Evolutionary conservation across 768 basidiomycete species (phyloP).

Genomic region (Collybia sp.): DNA sequence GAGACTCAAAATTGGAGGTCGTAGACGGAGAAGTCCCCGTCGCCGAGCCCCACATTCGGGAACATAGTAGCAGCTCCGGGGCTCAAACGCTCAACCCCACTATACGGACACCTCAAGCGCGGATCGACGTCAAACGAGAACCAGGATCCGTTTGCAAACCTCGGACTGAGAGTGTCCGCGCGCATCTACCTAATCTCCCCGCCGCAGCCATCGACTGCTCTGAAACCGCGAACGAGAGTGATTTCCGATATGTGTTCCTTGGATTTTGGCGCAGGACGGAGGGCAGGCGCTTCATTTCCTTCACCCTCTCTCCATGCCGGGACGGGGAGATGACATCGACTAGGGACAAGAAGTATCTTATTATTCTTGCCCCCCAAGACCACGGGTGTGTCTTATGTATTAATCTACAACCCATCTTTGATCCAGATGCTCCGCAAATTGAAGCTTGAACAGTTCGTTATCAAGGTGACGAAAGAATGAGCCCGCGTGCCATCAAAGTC

Average conservation of each 20-base stretch:
- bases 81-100: conserved; percentile 44
- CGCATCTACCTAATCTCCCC: conserved; percentile 30
- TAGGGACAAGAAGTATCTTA: too few relatives aligned
- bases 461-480: too few relatives aligned
- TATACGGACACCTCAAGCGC: conserved; percentile 14
- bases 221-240: conserved; percentile 32
- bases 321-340: too few relatives aligned
- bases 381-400: too few relatives aligned
- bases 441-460: too few relatives aligned
- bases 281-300: too few relatives aligned
- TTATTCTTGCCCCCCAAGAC: too few relatives aligned
- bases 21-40: conserved; percentile 38
- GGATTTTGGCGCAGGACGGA: conserved; percentile 39
- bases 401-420: too few relatives aligned
- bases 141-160: conserved; percentile 35
- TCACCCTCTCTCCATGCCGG: too few relatives aligned
- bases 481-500: too few relatives aligned
- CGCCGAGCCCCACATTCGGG: conserved; percentile 44
- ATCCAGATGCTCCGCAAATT: too few relatives aligned
- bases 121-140: not conserved
- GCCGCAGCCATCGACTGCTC: not conserved
- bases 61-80: conserved; percentile 64
- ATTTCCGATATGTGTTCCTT: conserved; percentile 63
- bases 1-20: not conserved
- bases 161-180: conserved; percentile 58